Percentiles rank a stretch among this genome's conserved stretches.
These are phyloP conservation scores for Phaeophleospora eucalypticola DNA, from an alignment of 2,329 filamentous ascomycete genomes.

Conservation along the genomic window DNA sequence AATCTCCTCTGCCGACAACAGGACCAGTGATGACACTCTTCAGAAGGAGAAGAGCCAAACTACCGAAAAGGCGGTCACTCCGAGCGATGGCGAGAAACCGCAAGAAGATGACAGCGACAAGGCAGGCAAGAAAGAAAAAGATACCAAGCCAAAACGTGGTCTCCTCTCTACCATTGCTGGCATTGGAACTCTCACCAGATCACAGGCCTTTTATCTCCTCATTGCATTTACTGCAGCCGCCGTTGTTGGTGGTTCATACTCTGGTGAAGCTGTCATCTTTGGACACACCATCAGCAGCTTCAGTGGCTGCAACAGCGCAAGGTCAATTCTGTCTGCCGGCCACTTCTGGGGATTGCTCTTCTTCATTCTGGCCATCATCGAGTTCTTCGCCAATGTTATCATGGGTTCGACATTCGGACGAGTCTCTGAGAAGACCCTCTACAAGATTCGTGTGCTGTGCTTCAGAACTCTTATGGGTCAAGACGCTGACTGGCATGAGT, in stretches of 20 bases:
- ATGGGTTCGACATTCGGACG: constrained; percentile 57
- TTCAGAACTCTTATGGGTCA: constrained; percentile 64
- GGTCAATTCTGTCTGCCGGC: constrained; percentile 52
- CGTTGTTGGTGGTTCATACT: constrained; percentile 46
- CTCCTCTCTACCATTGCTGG: constrained; percentile 11
- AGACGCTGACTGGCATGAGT: constrained; percentile 68
- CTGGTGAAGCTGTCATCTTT: constrained; percentile 56
- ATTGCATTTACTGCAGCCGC: constrained; percentile 35
- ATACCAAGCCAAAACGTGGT: constrained; percentile 8
- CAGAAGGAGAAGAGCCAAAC: constrained; percentile 5
- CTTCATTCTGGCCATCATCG: constrained; percentile 57
- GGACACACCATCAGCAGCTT: constrained; percentile 57
- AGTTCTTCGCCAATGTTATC: constrained; percentile 58
- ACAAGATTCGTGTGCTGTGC: constrained; percentile 59
- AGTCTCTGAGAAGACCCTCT: constrained; percentile 62
- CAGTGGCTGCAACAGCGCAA: constrained; percentile 49
- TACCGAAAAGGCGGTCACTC: neutral
- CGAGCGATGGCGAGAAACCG: neutral
- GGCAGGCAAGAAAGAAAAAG: neutral
- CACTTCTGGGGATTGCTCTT: constrained; percentile 56
- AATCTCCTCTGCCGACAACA: constrained; percentile 8
- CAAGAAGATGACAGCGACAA: constrained; percentile 1
- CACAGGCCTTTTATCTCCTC: constrained; percentile 11
- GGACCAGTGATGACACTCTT: constrained; percentile 7
- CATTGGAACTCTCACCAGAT: constrained; percentile 12